Base-by-base conservation (phyloP, 2,329 filamentous ascomycete species). In the Botrytis porri region DNA sequence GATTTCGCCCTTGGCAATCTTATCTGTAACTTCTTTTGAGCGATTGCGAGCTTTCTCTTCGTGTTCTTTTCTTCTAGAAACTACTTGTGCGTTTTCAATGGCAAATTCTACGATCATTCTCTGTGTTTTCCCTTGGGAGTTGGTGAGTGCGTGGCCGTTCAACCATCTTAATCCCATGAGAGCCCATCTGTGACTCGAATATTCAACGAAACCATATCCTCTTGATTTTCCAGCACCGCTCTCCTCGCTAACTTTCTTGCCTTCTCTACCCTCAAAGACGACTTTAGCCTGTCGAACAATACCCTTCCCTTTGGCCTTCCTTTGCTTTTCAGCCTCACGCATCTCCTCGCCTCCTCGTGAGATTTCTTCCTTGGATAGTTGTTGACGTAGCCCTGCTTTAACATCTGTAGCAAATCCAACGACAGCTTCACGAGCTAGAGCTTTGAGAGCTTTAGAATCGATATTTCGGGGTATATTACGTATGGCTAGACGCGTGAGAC, bases 131-230 rank as follows among this genome's bases (percentile, higher is more conserved):
- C 96, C 94, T 70, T 88, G 83, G 37, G 85, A 83, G 75, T 87
- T 88, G 78, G 87, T 85, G 29, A 89, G 78, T 45, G 88, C 84
- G 74, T 88, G 91, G 1, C 95, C 95, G 81, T 99, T 99, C 73
- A 99, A 86, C 90, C 94, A 98, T 64, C 96, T 88, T 75, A 99
- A 85, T 37, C 94, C 96, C 93, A 98, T 98, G 57, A 99, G 86
- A 22, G 96, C 96, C 86, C 92, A 95, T 67, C 96, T 92, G 80
- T 99, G 96, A 43, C 93, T 96, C 76, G 90, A 92, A 83, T 98
- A 99, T 84, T 99, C 96, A 77, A 99, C 92, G 84, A 99, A 99
- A 20, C 97, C 96, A 81, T 99, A 99, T 8, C 96, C 96, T 81
- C 95, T 89, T 81, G 93, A 96, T 80, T 93, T 89, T 64, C 95